These are phyloP conservation scores for Arthroderma sp. DNA, from an alignment of 2,329 filamentous ascomycete species.

Conservation along the genomic window DNA sequence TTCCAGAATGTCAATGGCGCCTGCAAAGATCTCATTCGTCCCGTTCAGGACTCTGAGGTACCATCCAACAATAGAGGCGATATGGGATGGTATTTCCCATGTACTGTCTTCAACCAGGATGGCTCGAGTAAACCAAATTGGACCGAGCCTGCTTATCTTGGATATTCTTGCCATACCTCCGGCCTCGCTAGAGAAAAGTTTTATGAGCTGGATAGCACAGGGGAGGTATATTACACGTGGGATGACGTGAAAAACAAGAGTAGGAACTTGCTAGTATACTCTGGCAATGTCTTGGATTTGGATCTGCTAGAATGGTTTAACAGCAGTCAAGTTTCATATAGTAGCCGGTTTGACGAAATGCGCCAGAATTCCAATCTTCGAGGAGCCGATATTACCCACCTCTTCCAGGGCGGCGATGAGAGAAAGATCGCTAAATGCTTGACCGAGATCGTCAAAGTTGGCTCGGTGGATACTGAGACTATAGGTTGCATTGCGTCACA, in stretches of 20 bases:
- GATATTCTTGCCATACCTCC: conserved; percentile 82
- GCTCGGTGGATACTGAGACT: conserved; percentile 86
- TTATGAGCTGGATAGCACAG: conserved; percentile 56
- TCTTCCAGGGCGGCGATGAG: conserved; percentile 65
- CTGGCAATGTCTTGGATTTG: conserved; percentile 82
- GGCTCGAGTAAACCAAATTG: conserved; percentile 66
- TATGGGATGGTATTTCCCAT: conserved; percentile 95
- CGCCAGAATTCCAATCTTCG: conserved; percentile 57
- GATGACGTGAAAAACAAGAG: conserved; percentile 78
- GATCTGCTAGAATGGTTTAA: conserved; percentile 87
- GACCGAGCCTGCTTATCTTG: conserved; percentile 62
- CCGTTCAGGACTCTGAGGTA: conserved; percentile 57
- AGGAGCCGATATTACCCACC: conserved; percentile 78
- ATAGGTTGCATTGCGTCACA: conserved; percentile 96
- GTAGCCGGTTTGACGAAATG: conserved; percentile 65
- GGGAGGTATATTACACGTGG: conserved; percentile 95
- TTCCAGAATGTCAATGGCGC: conserved; percentile 98
- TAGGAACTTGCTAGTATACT: conserved; percentile 87
- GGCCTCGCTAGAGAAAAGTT: conserved; percentile 55
- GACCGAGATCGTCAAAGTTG: conserved; percentile 87
- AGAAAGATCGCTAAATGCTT: conserved; percentile 78
- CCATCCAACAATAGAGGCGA: conserved; percentile 61
- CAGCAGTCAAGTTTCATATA: conserved; percentile 60
- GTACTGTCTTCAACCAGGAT: conserved; percentile 82
- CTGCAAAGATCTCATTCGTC: conserved; percentile 81